Base-by-base conservation (phyloP, 768 basidiomycete genomes). In the Amanita thiersii region DNA sequence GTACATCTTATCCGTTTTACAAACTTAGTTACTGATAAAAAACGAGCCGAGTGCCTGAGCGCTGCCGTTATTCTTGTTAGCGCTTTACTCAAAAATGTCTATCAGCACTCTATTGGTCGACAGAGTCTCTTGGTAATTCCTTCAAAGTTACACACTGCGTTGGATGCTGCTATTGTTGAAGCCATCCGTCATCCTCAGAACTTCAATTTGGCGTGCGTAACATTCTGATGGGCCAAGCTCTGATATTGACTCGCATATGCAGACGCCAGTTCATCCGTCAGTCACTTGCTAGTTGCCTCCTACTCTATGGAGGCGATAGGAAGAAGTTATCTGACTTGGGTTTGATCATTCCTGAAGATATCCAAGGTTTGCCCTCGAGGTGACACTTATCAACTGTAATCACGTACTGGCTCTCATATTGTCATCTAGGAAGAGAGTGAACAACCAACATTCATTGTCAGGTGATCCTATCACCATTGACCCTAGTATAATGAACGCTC, bases 261-360 rank as follows among this genome's bases (percentile, higher is more conserved):
- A 71, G 74, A 11, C 46, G 70, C 12, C 61, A 52, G 11, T 79
- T 86, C 45, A 69, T 87, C 36, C 71, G 79, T 4, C 63, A 69
- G n/a, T 79, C 77, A 2, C 54, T 87, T 20, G 73, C 72, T 11
- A 61, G 69, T 7, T 83, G 77, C 56, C 63, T 86, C 28, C 56
- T 83, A 2, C 52, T 84, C 18, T 83, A 77, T 50, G 85, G 85
- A 5, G 86, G 79, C 48, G 76, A 81, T 33, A 62, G 79, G 34
- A 51, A 55, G 2, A 64, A 60, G 26, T 59, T 84, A 4, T 39
- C 66, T 2, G 58, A 64, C 8, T 48, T 65, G n/a, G 67, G 63
- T 1, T 50, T 88, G 44, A 56, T 85, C 14, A 46, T 56, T 17
- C 58, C 73, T 17, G 57, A 62, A 7, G 78, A 83, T 39, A 57